Conservation (phyloP, 257 asterid genomes). For the Ocimum tenuiflorum region DNA sequence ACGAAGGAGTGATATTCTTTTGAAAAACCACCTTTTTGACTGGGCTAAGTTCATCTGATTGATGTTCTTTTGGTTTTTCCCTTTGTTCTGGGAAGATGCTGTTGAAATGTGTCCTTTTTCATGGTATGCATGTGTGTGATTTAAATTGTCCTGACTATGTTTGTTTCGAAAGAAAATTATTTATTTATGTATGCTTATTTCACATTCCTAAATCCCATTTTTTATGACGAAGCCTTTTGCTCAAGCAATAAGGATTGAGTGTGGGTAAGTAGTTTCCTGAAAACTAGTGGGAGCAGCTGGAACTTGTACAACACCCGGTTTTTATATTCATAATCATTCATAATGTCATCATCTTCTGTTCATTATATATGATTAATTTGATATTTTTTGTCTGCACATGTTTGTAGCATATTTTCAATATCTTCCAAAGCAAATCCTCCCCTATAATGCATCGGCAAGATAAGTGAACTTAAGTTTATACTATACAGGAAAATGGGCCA, state of each 20-base stretch:
- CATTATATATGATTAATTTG: background rate
- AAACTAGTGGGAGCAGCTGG: background rate
- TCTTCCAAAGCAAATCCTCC: background rate
- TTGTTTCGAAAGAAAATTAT: too few relatives aligned
- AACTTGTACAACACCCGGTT: too few relatives aligned
- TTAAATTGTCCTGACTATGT: background rate
- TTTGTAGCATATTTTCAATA: slow-evolving; percentile 8
- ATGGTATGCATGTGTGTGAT: background rate
- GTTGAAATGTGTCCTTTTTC: background rate
- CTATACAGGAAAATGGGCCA: slow-evolving; percentile 52
- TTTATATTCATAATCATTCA: background rate
- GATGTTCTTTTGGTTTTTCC: background rate
- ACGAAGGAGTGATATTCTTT: too few relatives aligned
- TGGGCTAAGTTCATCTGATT: background rate
- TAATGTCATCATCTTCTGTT: background rate
- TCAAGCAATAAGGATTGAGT: too few relatives aligned
- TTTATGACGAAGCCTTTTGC: background rate
- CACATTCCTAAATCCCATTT: background rate
- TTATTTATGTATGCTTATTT: too few relatives aligned
- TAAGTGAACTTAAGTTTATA: slow-evolving; percentile 16
- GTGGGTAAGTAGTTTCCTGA: background rate
- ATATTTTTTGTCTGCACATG: background rate
- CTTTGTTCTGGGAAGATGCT: background rate
- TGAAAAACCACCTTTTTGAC: too few relatives aligned
- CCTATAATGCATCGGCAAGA: background rate